These are phyloP conservation scores for Solanum chilense DNA, from an alignment of 257 asterid genomes.

Conservation along the genomic window DNA sequence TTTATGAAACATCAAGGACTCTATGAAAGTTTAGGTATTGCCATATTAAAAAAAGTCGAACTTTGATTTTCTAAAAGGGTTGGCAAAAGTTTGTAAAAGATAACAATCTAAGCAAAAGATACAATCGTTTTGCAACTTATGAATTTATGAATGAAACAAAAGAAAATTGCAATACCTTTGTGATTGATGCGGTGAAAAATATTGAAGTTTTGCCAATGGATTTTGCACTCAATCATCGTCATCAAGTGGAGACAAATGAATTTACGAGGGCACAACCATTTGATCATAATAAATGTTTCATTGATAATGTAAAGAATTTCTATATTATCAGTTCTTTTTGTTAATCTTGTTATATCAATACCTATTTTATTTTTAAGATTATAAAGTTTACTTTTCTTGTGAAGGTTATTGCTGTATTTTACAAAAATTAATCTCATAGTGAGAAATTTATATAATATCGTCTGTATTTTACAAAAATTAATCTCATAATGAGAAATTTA, in stretches of 20 bases:
- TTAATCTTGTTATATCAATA: no score
- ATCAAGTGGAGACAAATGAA: background rate
- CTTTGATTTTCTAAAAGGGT: constrained; percentile 53
- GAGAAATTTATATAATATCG: background rate
- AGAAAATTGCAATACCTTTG: background rate
- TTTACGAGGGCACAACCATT: background rate
- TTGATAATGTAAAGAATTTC: no score
- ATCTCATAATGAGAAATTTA: background rate
- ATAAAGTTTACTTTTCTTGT: background rate
- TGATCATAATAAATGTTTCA: background rate
- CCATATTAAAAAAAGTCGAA: constrained; percentile 33
- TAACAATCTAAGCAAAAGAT: constrained; percentile 42
- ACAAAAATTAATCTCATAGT: background rate
- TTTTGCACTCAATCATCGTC: background rate
- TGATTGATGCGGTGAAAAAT: background rate
- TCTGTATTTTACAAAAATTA: no score
- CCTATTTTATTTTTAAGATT: background rate
- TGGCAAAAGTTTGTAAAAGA: constrained; percentile 60
- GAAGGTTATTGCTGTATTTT: background rate
- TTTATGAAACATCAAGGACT: constrained; percentile 14
- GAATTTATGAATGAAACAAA: background rate
- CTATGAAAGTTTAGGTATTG: constrained; percentile 31
- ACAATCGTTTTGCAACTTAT: constrained; percentile 17
- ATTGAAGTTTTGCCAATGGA: background rate
- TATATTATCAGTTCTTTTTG: background rate